Evolutionary conservation across 2,329 filamentous ascomycete species (phyloP).

Genomic region (Colletotrichum plurivorum): DNA sequence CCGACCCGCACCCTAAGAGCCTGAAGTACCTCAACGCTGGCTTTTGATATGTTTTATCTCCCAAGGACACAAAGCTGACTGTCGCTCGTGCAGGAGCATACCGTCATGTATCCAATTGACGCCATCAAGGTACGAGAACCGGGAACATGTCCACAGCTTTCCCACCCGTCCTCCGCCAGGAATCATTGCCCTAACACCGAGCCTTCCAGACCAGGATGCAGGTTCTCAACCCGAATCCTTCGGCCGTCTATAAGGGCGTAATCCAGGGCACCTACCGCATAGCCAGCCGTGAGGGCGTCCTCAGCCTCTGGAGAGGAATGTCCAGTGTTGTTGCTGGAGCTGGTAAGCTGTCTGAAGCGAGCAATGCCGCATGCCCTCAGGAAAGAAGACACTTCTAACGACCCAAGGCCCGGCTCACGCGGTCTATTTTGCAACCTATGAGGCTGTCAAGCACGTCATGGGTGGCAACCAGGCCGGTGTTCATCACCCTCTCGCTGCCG

Average conservation of each 20-base stretch:
- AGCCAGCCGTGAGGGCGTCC: constrained; percentile 87
- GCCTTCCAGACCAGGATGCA: constrained; percentile 91
- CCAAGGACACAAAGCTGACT: constrained; percentile 39
- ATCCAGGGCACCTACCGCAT: constrained; percentile 95
- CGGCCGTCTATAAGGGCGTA: constrained; percentile 88
- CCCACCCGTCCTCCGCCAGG: neutral
- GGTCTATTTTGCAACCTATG: constrained; percentile 98
- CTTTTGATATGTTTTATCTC: neutral
- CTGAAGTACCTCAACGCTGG: neutral
- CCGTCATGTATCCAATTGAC: constrained; percentile 99
- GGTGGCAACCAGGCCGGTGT: constrained; percentile 90
- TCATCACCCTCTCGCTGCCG: constrained; percentile 93
- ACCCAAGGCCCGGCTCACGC: constrained; percentile 91
- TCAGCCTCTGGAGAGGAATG: constrained; percentile 95
- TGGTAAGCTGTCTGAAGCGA: constrained; percentile 68
- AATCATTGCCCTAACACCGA: constrained; percentile 41
- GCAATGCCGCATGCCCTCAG: neutral
- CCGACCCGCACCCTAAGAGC: constrained; percentile 14
- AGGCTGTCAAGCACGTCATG: constrained; percentile 95
- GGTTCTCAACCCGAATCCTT: constrained; percentile 86
- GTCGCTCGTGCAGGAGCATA: constrained; percentile 80
- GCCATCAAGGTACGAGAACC: constrained; percentile 84
- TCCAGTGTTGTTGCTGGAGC: constrained; percentile 97
- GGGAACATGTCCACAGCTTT: neutral
- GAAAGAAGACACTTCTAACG: constrained; percentile 1